Conservation (phyloP, 2,329 filamentous ascomycete genomes). For the Epichloe sylvatica region DNA sequence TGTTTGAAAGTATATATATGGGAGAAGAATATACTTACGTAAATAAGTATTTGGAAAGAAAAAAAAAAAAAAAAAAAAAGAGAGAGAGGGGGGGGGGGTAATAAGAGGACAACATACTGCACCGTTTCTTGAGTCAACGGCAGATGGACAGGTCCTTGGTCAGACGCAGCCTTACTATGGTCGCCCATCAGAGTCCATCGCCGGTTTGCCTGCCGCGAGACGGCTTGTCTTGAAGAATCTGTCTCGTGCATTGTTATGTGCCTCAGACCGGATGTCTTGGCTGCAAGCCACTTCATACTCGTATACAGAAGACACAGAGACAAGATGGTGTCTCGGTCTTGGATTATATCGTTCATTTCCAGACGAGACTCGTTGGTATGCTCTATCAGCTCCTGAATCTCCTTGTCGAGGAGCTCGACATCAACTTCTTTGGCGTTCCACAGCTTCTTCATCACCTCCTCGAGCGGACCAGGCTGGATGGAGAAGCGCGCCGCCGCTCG, state of each 20-base stretch:
- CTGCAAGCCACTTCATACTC: constrained; percentile 94
- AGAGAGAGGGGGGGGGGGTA: neutral
- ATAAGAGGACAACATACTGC: constrained; percentile 37
- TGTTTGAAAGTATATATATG: too few species aligned
- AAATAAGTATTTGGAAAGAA: too few species aligned
- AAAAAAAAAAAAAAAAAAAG: neutral
- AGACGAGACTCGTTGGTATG: constrained; percentile 48
- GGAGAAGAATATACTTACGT: too few species aligned
- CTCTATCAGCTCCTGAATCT: constrained; percentile 42
- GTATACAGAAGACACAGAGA: constrained; percentile 83
- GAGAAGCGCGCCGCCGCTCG: constrained; percentile 62
- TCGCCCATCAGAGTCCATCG: constrained; percentile 75
- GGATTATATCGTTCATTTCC: constrained; percentile 70
- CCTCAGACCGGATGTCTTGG: constrained; percentile 66
- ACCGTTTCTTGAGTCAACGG: constrained; percentile 80
- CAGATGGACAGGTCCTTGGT: constrained; percentile 59
- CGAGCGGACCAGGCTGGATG: constrained; percentile 56
- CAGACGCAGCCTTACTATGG: constrained; percentile 41
- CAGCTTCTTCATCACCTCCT: constrained; percentile 53
- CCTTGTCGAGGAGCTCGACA: constrained; percentile 47
- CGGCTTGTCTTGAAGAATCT: constrained; percentile 44
- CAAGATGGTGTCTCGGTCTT: constrained; percentile 73
- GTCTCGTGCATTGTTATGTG: constrained; percentile 65
- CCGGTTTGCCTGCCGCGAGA: constrained; percentile 46
- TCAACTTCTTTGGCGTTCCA: constrained; percentile 42